Evolutionary conservation across 257 asterid species (phyloP).

Genomic region (Osmanthus fragrans): DNA sequence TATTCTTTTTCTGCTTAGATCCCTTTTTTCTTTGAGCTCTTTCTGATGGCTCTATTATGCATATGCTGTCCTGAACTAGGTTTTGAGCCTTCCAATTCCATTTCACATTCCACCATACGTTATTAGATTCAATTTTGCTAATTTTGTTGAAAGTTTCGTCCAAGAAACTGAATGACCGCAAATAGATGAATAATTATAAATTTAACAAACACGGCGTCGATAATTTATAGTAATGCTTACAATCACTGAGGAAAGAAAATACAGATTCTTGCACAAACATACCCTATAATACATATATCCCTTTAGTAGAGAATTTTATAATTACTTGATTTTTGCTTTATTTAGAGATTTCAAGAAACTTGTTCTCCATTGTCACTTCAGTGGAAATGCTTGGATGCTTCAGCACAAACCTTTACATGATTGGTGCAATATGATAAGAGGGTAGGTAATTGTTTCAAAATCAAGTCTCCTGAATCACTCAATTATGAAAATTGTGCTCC

Average conservation of each 20-base stretch:
- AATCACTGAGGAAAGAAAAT: constrained; percentile 7
- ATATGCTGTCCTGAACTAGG: constrained; percentile 13
- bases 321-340: not conserved
- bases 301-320: not conserved
- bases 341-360: not conserved
- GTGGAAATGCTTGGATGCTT: not conserved
- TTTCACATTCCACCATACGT: constrained; percentile 9
- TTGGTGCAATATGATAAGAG: not conserved
- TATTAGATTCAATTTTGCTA: not conserved
- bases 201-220: not conserved
- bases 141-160: not conserved
- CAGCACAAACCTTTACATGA: no score
- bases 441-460: not conserved
- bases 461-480: not conserved
- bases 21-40: not conserved
- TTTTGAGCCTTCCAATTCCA: constrained; percentile 21
- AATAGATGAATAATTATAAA: not conserved
- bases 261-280: constrained; percentile 25
- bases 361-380: not conserved
- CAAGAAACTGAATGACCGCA: not conserved
- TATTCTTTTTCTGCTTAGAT: not conserved
- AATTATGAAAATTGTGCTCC: not conserved
- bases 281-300: not conserved
- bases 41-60: not conserved
- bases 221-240: constrained; percentile 10